Percentiles rank a stretch among this genome's conserved stretches.
Evolutionary conservation across 2,329 filamentous ascomycete species (phyloP).

Genomic region (Hirsutella rhossiliensis): DNA sequence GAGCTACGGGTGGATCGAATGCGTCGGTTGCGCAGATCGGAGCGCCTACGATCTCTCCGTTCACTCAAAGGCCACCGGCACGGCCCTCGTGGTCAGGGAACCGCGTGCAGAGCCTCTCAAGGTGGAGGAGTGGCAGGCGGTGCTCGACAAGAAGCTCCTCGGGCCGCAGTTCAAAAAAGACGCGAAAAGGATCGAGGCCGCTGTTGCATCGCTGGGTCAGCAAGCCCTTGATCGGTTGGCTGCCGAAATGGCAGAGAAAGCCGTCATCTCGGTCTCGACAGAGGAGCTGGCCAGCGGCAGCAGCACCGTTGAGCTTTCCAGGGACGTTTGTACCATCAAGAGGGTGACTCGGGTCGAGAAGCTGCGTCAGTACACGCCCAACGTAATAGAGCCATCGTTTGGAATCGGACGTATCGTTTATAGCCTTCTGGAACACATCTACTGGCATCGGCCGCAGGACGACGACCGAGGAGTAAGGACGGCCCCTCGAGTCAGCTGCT

Average conservation of each 20-base stretch:
- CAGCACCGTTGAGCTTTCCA: constrained; percentile 67
- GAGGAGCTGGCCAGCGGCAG: constrained; percentile 54
- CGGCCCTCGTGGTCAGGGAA: constrained; percentile 75
- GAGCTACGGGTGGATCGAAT: constrained; percentile 95
- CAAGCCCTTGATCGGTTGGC: constrained; percentile 57
- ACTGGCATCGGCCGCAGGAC: constrained; percentile 59
- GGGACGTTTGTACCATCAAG: constrained; percentile 53
- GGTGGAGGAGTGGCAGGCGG: constrained; percentile 78
- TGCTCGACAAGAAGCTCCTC: constrained; percentile 90
- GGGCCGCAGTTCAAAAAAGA: constrained; percentile 94
- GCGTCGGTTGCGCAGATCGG: constrained; percentile 90
- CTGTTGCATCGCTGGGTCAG: constrained; percentile 65
- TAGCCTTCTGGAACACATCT: constrained; percentile 84
- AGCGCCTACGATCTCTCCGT: constrained; percentile 90
- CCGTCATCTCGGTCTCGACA: constrained; percentile 53
- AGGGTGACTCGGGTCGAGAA: constrained; percentile 80
- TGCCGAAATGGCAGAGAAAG: constrained; percentile 57
- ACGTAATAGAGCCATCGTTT: constrained; percentile 94
- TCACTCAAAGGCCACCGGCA: constrained; percentile 85
- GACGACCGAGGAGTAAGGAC: constrained; percentile 73
- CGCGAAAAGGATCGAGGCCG: constrained; percentile 71
- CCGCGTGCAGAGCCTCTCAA: constrained; percentile 63
- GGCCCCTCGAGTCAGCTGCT: no score
- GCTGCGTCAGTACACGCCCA: constrained; percentile 81
- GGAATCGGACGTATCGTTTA: constrained; percentile 94